Percentiles rank a stretch among this genome's conserved stretches.
Evolutionary conservation across 495 filamentous ascomycete species (phyloP).

Genomic region (Hypoxylon cercidicola): DNA sequence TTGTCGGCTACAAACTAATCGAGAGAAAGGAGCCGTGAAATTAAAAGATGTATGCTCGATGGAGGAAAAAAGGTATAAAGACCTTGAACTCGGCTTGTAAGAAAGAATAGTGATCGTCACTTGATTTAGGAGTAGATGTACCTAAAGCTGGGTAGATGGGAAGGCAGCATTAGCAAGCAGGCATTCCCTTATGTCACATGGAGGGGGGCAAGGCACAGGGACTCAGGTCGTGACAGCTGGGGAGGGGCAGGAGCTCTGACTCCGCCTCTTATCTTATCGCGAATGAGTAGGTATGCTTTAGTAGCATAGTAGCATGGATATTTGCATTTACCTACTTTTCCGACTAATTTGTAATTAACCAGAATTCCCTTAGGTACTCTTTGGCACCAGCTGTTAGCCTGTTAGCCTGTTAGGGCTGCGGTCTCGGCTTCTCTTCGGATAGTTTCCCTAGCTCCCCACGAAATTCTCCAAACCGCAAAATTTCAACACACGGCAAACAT

Average conservation of each 20-base stretch:
- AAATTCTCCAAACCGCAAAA: constrained; percentile 46
- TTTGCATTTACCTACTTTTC: too few species aligned
- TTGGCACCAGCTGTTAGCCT: too few species aligned
- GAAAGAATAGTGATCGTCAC: constrained; percentile 17
- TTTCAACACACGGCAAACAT: constrained; percentile 33
- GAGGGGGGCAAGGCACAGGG: constrained; percentile 27
- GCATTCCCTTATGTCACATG: constrained; percentile 26
- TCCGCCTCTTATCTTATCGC: neutral
- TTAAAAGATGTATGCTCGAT: neutral
- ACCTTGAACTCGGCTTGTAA: neutral
- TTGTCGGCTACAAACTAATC: neutral
- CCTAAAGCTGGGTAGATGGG: too few species aligned
- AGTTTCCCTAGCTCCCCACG: constrained; percentile 42
- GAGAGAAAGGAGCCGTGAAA: constrained; percentile 12
- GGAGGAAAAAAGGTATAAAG: neutral
- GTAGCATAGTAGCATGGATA: too few species aligned
- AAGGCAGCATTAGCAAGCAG: too few species aligned
- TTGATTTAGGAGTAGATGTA: neutral
- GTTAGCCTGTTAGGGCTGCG: constrained; percentile 29
- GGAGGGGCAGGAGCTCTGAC: constrained; percentile 10
- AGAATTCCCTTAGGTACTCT: too few species aligned
- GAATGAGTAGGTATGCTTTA: too few species aligned
- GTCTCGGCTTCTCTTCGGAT: constrained; percentile 45
- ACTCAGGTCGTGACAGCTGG: constrained; percentile 19
- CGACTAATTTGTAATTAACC: too few species aligned